Conservation (phyloP, 805 yeast genomes). For the Lachancea sp. region DNA sequence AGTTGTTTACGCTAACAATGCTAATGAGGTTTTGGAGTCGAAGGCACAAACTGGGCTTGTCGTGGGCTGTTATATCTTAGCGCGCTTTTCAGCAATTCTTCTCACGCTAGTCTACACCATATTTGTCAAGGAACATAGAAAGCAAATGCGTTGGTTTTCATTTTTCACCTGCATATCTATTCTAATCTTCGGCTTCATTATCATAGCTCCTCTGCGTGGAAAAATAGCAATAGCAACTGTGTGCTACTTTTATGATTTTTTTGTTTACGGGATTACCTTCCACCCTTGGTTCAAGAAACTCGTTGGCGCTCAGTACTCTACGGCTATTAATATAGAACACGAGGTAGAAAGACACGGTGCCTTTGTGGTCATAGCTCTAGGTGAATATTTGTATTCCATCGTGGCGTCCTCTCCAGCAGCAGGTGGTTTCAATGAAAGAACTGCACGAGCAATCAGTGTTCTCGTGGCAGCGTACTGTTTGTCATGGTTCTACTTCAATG, state of each 20-base stretch:
- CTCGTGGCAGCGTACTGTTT: too few species aligned
- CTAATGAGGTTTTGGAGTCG: conserved; percentile 15
- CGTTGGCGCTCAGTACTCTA: conserved; percentile 41
- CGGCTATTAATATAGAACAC: conserved; percentile 61
- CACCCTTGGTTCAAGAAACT: conserved; percentile 8
- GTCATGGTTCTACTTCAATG: too few species aligned
- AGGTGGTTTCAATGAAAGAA: too few species aligned
- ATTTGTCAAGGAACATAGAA: conserved; percentile 36
- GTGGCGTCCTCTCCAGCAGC: too few species aligned
- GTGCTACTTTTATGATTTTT: conserved; percentile 1
- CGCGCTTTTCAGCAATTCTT: conserved; percentile 38
- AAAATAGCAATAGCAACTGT: conserved; percentile 2
- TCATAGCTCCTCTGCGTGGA: conserved; percentile 1
- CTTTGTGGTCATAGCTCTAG: too few species aligned
- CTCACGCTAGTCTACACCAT: conserved; percentile 37
- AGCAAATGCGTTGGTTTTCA: conserved; percentile 19
- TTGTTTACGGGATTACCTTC: background rate
- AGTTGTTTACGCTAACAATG: conserved; percentile 47
- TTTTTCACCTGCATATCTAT: background rate
- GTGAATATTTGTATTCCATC: too few species aligned
- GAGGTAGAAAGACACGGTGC: conserved; percentile 46
- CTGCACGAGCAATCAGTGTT: too few species aligned
- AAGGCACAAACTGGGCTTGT: conserved; percentile 24
- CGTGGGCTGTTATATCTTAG: conserved; percentile 43
- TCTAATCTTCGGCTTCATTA: background rate